These are phyloP conservation scores for Zarea fungicola DNA, from an alignment of 2,329 filamentous ascomycete genomes.

Conservation along the genomic window DNA sequence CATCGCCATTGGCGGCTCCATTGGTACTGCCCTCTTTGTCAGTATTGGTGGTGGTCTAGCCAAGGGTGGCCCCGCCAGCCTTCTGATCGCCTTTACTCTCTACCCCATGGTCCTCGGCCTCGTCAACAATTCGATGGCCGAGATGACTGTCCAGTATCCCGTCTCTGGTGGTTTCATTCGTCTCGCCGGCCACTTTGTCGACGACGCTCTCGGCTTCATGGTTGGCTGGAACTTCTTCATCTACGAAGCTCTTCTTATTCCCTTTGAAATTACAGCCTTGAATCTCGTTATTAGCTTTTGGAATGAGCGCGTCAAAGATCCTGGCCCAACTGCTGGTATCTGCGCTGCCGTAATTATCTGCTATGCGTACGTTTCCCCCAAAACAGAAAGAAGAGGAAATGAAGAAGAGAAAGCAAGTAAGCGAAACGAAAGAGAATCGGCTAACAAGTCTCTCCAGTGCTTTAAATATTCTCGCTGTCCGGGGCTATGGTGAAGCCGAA, in stretches of 20 bases:
- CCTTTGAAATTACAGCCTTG: constrained; percentile 39
- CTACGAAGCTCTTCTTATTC: constrained; percentile 39
- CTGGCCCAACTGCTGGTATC: constrained; percentile 61
- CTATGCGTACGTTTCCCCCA: constrained; percentile 45
- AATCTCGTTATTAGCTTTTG: constrained; percentile 39
- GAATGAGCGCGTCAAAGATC: constrained; percentile 45
- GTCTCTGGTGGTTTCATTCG: constrained; percentile 60
- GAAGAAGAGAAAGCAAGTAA: constrained; percentile 20
- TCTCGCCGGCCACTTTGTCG: constrained; percentile 59
- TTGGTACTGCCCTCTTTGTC: constrained; percentile 55
- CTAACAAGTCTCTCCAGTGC: constrained; percentile 26
- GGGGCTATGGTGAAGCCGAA: constrained; percentile 65
- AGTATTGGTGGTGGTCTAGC: constrained; percentile 53
- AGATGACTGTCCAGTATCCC: constrained; percentile 60
- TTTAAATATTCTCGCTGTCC: constrained; percentile 61
- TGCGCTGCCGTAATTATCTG: constrained; percentile 51
- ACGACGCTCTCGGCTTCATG: constrained; percentile 58
- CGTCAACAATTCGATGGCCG: constrained; percentile 61
- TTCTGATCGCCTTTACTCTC: constrained; percentile 54
- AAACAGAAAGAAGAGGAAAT: background rate
- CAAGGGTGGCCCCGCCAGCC: constrained; percentile 39
- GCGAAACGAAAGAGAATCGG: constrained; percentile 9
- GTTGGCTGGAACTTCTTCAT: constrained; percentile 41
- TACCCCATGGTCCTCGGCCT: constrained; percentile 52
- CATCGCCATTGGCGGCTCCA: constrained; percentile 54